These are phyloP conservation scores for Thinopyrum elongatum DNA, from an alignment of 176 grass and related monocot genomes.

Conservation along the genomic window DNA sequence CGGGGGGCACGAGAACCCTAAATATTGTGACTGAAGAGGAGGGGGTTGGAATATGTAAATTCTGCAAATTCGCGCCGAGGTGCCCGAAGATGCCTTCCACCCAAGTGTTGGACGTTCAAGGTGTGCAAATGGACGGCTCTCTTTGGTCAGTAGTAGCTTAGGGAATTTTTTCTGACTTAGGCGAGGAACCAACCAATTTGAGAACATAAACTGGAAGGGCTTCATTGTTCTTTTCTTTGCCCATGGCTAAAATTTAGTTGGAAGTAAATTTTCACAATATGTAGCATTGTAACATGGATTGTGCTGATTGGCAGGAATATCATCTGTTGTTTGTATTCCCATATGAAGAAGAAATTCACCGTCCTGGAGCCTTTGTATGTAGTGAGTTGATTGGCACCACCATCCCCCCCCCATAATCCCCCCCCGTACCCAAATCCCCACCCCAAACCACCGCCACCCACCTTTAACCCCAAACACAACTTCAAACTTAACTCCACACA, in stretches of 20 bases:
- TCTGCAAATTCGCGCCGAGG: constrained; percentile 55
- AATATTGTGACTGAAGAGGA: constrained; percentile 62
- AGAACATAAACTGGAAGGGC: not conserved
- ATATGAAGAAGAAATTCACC: constrained; percentile 8
- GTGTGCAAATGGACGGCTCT: not conserved
- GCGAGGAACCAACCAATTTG: not conserved
- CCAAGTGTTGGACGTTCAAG: constrained; percentile 6
- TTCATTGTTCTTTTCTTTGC: not conserved
- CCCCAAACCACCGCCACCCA: too few species aligned
- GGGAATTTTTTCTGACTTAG: not conserved
- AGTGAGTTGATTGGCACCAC: too few species aligned
- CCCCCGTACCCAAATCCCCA: too few species aligned
- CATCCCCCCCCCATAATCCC: too few species aligned
- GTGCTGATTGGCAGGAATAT: not conserved
- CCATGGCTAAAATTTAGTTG: not conserved
- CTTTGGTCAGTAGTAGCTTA: not conserved
- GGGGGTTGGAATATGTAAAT: constrained; percentile 63
- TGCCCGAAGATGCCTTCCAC: constrained; percentile 46
- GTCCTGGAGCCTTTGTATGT: too few species aligned
- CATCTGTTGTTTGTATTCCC: not conserved
- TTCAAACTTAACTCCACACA: too few species aligned
- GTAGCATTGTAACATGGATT: not conserved
- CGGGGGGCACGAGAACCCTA: constrained; percentile 44
- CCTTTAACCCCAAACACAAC: too few species aligned
- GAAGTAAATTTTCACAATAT: not conserved